Base-by-base conservation (phyloP, 2,329 filamentous ascomycete species). In the Myriosclerotinia duriaeana region DNA sequence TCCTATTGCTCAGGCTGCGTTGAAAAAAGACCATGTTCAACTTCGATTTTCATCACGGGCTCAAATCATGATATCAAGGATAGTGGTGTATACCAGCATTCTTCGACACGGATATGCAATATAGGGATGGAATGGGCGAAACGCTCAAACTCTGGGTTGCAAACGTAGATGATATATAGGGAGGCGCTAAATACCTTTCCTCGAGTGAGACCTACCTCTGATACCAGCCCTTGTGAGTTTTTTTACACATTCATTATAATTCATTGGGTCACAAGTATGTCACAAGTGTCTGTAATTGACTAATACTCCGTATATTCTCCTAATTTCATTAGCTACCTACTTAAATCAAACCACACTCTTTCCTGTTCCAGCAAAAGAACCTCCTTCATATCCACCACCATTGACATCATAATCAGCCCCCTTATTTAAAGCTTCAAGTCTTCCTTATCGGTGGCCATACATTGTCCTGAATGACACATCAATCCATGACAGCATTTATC, bases 401-500 rank as follows among this genome's bases (percentile, higher is more conserved):
- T 26, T 40, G 17, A n/a, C 17, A 26, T 30, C 15, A 12, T 58
- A n/a, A 1, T 58, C 15, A 44, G 20, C 9, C 2, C 17, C 8
- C 26, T 34, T 30, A n/a, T 14, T 62, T 15, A 50, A 38, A 50
- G 20, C 42, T 50, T 61, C 58, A 61, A 50, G 22, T 50, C 30
- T 11, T 50, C 58, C 15, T 61, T 36, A 0, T 22, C 44, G 26
- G 20, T 40, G 14, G 48, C 38, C 48, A 63, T 50, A 5, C 38
- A 63, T n/a, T 63, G 34, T 53, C 48, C 46, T 42, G 22, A 40
- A 34, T 40, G 36, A 42, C 60, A 63, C 34, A 56, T 64, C 9
- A 50, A 60, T 50, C 42, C 42, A 46, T 50, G 26, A 22, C 42
- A 60, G 44, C 58, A 50, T 38, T 60, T 46, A 20, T 60, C 50